phyloP scores from a whole-genome alignment of 1,139 yeast species.

The Sugiyamaella paludigena region DNA sequence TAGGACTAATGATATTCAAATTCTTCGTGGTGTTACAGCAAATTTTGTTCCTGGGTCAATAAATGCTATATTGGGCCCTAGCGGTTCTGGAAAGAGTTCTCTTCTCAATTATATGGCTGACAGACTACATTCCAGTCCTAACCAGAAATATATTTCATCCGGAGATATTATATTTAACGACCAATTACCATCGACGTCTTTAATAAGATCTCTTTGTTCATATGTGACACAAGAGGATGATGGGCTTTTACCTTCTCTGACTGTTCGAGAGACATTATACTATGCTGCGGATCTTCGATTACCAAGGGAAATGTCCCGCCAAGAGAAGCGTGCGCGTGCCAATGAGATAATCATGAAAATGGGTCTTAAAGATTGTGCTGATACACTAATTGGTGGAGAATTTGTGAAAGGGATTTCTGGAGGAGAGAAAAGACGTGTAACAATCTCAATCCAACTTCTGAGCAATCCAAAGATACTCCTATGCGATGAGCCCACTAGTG shows the following conservation, averaged over 20 bases:
- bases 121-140: conserved; percentile 49
- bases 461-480: conserved; percentile 69
- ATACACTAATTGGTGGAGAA: conserved; percentile 72
- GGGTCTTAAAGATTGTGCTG: conserved; percentile 76
- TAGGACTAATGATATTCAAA: conserved; percentile 23
- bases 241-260: conserved; percentile 63
- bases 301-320: conserved; percentile 30
- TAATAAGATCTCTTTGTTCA: conserved; percentile 55
- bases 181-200: conserved; percentile 42
- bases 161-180: conserved; percentile 49
- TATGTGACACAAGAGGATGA: conserved; percentile 82
- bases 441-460: conserved; percentile 74
- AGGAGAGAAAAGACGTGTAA: conserved; percentile 80
- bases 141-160: conserved; percentile 39
- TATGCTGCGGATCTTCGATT: conserved; percentile 71
- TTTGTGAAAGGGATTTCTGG: conserved; percentile 77
- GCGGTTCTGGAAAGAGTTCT: conserved; percentile 84
- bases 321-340: conserved; percentile 41
- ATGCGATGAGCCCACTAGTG: conserved; percentile 87
- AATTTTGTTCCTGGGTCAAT: conserved; percentile 59
- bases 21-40: conserved; percentile 55
- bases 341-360: conserved; percentile 59
- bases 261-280: conserved; percentile 72
- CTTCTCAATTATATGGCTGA: conserved; percentile 65
- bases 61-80: conserved; percentile 89